Conservation (phyloP, 2,329 filamentous ascomycete genomes). For the Ceratocystis diversiconidia region DNA sequence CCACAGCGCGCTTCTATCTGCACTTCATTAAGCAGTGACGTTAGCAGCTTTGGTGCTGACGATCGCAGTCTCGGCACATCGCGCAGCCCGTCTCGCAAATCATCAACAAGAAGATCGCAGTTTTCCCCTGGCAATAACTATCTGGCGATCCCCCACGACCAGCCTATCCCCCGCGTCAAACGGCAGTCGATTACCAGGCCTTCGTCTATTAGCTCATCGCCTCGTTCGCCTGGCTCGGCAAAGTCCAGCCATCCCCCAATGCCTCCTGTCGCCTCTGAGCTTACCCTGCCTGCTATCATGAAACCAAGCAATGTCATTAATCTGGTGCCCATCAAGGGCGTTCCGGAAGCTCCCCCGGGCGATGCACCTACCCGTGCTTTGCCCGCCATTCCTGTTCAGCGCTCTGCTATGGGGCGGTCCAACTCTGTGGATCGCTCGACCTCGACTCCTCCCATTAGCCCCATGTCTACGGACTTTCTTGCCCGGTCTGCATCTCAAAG, state of each 20-base stretch:
- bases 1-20: slow-evolving; percentile 16
- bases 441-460: slow-evolving; percentile 38
- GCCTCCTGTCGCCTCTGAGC: slow-evolving; percentile 4
- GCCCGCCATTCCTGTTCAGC: slow-evolving; percentile 11
- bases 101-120: slow-evolving; percentile 29
- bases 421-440: slow-evolving; percentile 31
- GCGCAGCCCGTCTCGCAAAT: slow-evolving; percentile 23
- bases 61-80: slow-evolving; percentile 6
- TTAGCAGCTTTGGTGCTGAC: slow-evolving; percentile 13
- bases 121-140: slow-evolving; percentile 31
- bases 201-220: slow-evolving; percentile 22
- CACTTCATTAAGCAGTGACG: slow-evolving; percentile 16
- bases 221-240: slow-evolving; percentile 18
- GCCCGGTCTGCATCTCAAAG: slow-evolving; percentile 30
- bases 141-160: slow-evolving; percentile 28
- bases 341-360: slow-evolving; percentile 4
- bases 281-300: not conserved
- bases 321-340: slow-evolving; percentile 6
- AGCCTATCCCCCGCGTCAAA: slow-evolving; percentile 11
- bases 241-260: slow-evolving; percentile 5
- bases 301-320: slow-evolving; percentile 9
- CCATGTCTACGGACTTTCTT: slow-evolving; percentile 37
- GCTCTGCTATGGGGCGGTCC: slow-evolving; percentile 16
- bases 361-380: slow-evolving; percentile 16
- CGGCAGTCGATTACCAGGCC: slow-evolving; percentile 23